Conservation (phyloP, 73 alveolate species). For the Paramecium pentaurelia region DNA sequence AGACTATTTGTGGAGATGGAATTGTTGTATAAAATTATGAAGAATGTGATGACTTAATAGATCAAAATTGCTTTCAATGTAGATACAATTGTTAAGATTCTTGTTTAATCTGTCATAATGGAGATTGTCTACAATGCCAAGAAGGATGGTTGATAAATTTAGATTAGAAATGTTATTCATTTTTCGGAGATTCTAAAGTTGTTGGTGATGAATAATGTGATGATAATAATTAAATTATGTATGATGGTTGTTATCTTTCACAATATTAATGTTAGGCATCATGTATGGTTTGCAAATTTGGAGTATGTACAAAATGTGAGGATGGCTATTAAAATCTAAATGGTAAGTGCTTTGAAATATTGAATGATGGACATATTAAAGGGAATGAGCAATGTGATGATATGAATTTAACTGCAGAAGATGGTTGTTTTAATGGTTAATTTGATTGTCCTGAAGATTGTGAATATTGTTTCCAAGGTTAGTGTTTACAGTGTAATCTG, state of each 20-base stretch:
- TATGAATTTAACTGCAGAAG: neutral
- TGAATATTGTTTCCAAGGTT: neutral
- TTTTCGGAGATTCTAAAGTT: neutral
- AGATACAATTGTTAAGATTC: neutral
- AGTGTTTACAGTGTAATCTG: neutral
- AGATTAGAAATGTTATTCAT: neutral
- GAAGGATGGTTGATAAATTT: neutral
- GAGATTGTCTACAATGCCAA: neutral
- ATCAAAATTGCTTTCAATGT: neutral
- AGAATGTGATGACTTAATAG: neutral
- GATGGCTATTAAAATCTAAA: neutral
- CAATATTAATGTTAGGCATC: neutral
- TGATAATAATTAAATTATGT: neutral
- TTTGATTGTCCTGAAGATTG: neutral
- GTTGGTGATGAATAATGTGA: neutral
- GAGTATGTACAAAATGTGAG: neutral
- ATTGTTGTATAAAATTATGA: neutral
- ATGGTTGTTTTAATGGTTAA: neutral
- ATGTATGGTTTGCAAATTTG: neutral
- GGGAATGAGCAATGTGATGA: neutral
- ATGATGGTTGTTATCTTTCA: conserved; percentile 21
- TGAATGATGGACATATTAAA: neutral
- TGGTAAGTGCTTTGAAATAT: neutral
- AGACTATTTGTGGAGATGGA: neutral
- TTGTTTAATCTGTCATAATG: neutral